Conservation (phyloP, 768 basidiomycete species). For the Gautieria morchelliformis region DNA sequence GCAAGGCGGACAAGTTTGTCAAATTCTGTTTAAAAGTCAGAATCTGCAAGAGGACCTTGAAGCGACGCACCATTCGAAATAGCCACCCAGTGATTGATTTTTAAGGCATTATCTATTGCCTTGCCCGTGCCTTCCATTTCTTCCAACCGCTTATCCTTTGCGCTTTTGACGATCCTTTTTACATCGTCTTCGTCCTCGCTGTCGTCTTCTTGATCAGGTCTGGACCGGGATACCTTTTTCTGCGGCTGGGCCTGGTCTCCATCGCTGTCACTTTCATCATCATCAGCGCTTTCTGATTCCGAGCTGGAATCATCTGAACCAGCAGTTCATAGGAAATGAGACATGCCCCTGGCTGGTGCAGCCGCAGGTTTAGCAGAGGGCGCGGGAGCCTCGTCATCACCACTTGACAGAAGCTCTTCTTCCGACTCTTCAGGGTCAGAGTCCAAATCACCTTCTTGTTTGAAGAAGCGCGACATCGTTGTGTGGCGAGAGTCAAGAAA, state of each 20-base stretch:
- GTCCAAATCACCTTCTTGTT: slow-evolving; percentile 76
- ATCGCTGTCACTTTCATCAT: slow-evolving; percentile 42
- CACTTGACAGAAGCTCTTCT: slow-evolving; percentile 61
- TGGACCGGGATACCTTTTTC: slow-evolving; percentile 23
- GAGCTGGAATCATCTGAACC: slow-evolving; percentile 43
- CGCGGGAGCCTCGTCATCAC: slow-evolving; percentile 54
- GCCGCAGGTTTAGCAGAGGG: slow-evolving; percentile 34
- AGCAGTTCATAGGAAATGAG: slow-evolving; percentile 60
- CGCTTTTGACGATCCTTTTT: slow-evolving; percentile 68
- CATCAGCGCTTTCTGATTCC: slow-evolving; percentile 41
- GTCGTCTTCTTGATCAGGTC: slow-evolving; percentile 37
- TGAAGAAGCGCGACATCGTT: slow-evolving; percentile 82
- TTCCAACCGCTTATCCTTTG: slow-evolving; percentile 83
- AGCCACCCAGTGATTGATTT: slow-evolving; percentile 94
- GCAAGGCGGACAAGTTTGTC: slow-evolving; percentile 92
- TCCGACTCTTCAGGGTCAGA: slow-evolving; percentile 53
- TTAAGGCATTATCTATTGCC: slow-evolving; percentile 86
- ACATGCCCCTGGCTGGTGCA: slow-evolving; percentile 51
- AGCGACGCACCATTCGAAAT: slow-evolving; percentile 68
- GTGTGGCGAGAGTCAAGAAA: not conserved
- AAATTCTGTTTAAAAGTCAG: slow-evolving; percentile 54
- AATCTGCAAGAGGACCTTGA: slow-evolving; percentile 8
- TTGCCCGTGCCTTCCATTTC: slow-evolving; percentile 94
- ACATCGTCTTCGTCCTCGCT: slow-evolving; percentile 58
- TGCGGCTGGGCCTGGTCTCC: slow-evolving; percentile 29